These are phyloP conservation scores for Magnaporthales sp. DNA, from an alignment of 2,329 filamentous ascomycete species.

Conservation along the genomic window DNA sequence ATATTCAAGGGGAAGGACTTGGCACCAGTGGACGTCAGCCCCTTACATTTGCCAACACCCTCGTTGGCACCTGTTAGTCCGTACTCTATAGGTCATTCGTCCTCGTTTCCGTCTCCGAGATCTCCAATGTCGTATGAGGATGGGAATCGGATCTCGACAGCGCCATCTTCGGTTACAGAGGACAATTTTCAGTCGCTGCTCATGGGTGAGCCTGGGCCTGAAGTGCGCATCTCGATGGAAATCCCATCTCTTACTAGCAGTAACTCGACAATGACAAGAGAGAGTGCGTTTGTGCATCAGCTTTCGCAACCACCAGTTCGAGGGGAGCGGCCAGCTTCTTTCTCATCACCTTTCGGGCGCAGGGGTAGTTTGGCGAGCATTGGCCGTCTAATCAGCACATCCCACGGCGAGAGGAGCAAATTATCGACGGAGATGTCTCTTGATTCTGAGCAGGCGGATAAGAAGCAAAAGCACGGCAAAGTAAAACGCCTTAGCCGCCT, in stretches of 20 bases:
- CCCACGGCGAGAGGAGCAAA: slow-evolving; percentile 67
- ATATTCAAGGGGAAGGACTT: slow-evolving; percentile 33
- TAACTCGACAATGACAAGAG: slow-evolving; percentile 67
- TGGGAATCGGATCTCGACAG: slow-evolving; percentile 59
- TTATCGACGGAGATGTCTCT: slow-evolving; percentile 58
- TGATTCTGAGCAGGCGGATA: slow-evolving; percentile 48
- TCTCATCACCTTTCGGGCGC: slow-evolving; percentile 51
- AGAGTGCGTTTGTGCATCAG: slow-evolving; percentile 46
- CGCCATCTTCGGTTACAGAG: slow-evolving; percentile 65
- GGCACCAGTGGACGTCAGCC: slow-evolving; percentile 40
- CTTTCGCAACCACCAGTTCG: slow-evolving; percentile 38
- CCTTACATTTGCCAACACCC: slow-evolving; percentile 33
- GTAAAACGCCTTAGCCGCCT: slow-evolving; percentile 63
- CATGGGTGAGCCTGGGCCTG: slow-evolving; percentile 65
- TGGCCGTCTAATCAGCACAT: slow-evolving; percentile 66
- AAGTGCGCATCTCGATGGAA: slow-evolving; percentile 59
- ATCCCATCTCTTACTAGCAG: slow-evolving; percentile 69
- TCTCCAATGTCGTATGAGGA: slow-evolving; percentile 62
- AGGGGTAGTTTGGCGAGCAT: slow-evolving; percentile 70
- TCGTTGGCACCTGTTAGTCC: slow-evolving; percentile 49
- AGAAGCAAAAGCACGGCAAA: slow-evolving; percentile 51
- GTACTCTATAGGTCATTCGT: slow-evolving; percentile 53
- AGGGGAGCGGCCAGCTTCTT: slow-evolving; percentile 53
- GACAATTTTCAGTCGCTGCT: slow-evolving; percentile 64
- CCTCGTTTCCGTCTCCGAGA: slow-evolving; percentile 63